Evolutionary conservation across 2,329 filamentous ascomycete species (phyloP).

Genomic region (Gyromitra esculenta): DNA sequence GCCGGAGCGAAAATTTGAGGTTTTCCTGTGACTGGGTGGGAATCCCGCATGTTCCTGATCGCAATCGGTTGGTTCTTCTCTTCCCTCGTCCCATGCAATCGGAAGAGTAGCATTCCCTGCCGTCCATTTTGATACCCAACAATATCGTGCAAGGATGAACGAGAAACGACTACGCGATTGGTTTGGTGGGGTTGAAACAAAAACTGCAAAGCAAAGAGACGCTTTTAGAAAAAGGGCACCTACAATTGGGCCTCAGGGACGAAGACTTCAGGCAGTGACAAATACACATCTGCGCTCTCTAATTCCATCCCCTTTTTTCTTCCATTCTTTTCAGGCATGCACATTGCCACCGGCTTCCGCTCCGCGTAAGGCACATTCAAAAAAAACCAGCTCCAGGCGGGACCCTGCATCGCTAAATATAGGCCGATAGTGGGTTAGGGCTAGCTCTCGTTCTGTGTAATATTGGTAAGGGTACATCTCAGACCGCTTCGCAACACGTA

Average conservation of each 20-base stretch:
- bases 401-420: conserved; percentile 17
- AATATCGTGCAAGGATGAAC: background rate
- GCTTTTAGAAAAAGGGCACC: background rate
- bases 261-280: background rate
- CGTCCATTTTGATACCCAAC: background rate
- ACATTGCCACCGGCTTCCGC: conserved; percentile 7
- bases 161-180: background rate
- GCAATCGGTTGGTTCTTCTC: background rate
- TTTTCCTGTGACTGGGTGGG: background rate
- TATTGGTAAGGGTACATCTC: conserved; percentile 10
- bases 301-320: background rate
- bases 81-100: background rate
- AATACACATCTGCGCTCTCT: background rate
- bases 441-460: conserved; percentile 9
- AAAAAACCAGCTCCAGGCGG: background rate
- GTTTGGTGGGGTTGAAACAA: background rate
- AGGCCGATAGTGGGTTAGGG: background rate
- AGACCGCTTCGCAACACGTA: conserved; percentile 48
- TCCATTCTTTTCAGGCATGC: background rate
- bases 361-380: background rate
- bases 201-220: background rate
- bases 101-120: background rate
- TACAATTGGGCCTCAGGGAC: background rate
- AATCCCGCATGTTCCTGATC: background rate
- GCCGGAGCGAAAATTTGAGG: background rate